phyloP scores from a whole-genome alignment of 2,329 filamentous ascomycete species.

The Intubia oerlemansii region DNA sequence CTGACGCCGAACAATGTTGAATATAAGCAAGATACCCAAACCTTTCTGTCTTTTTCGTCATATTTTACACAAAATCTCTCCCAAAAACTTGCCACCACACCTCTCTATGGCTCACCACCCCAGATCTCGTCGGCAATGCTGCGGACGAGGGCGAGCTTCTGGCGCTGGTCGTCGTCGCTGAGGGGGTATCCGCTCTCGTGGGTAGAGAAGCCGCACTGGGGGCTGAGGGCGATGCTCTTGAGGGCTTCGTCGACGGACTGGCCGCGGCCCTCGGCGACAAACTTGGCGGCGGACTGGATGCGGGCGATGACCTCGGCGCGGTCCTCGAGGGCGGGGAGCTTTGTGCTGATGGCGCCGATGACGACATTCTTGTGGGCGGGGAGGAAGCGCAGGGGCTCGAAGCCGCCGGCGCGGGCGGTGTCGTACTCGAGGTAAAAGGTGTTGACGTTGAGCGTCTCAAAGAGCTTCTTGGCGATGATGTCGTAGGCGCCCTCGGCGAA shows the following conservation, averaged over 20 bases:
- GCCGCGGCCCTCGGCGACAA: conserved; percentile 40
- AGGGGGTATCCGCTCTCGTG: conserved; percentile 52
- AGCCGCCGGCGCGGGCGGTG: conserved; percentile 35
- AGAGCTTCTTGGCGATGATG: conserved; percentile 37
- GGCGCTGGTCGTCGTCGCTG: conserved; percentile 44
- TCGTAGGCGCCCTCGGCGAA: conserved; percentile 46
- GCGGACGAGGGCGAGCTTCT: conserved; percentile 46
- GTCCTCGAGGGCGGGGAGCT: conserved; percentile 14
- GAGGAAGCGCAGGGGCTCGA: conserved; percentile 38
- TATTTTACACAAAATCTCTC: no score
- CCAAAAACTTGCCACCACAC: no score
- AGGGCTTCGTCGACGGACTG: conserved; percentile 41
- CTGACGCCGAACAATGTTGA: background rate
- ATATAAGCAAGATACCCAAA: background rate
- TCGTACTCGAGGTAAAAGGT: conserved; percentile 26
- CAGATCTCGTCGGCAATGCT: conserved; percentile 46
- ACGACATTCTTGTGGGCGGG: conserved; percentile 39
- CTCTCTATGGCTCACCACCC: conserved; percentile 16
- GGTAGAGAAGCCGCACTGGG: conserved; percentile 47
- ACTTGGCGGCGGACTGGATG: conserved; percentile 36
- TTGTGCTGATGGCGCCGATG: conserved; percentile 27
- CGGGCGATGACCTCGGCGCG: conserved; percentile 29
- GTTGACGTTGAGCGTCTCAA: conserved; percentile 34
- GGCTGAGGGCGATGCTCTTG: conserved; percentile 42
- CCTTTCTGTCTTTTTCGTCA: background rate